Conservation (phyloP, 352 stramenopile genomes). For the Pythium vanterpoolii region DNA sequence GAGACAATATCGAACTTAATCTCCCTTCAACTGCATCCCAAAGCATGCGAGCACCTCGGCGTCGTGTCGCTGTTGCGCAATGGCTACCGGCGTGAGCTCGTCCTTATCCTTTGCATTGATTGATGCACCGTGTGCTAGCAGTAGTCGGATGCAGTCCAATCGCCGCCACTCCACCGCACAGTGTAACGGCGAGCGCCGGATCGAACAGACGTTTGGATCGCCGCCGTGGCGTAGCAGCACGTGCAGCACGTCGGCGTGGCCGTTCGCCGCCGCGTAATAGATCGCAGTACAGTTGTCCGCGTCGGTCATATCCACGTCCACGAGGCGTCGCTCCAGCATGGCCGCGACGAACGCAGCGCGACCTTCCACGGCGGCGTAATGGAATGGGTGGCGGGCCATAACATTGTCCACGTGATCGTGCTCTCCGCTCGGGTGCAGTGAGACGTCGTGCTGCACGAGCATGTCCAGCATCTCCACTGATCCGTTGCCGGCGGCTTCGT, state of each 20-base stretch:
- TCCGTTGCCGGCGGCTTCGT: slow-evolving; percentile 67
- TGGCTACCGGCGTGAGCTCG: slow-evolving; percentile 29
- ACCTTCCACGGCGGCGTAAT: slow-evolving; percentile 76
- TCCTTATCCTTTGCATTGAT: slow-evolving; percentile 39
- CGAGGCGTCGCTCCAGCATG: slow-evolving; percentile 50
- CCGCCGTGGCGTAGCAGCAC: slow-evolving; percentile 42
- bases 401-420: slow-evolving; percentile 65
- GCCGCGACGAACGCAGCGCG: slow-evolving; percentile 49
- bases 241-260: slow-evolving; percentile 46
- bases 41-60: slow-evolving; percentile 20
- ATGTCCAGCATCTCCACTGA: slow-evolving; percentile 56
- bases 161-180: slow-evolving; percentile 74
- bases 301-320: slow-evolving; percentile 66
- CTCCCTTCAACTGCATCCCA: not conserved
- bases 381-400: slow-evolving; percentile 77
- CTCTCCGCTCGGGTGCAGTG: slow-evolving; percentile 29
- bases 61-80: slow-evolving; percentile 27
- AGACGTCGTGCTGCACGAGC: slow-evolving; percentile 48
- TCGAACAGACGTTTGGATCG: slow-evolving; percentile 55
- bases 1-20: slow-evolving; percentile 11
- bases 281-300: slow-evolving; percentile 60
- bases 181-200: slow-evolving; percentile 65
- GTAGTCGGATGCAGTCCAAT: slow-evolving; percentile 51
- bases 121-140: slow-evolving; percentile 40
- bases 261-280: slow-evolving; percentile 75